Base-by-base conservation (phyloP, 495 filamentous ascomycete genomes). In the Penicillium antarcticum region DNA sequence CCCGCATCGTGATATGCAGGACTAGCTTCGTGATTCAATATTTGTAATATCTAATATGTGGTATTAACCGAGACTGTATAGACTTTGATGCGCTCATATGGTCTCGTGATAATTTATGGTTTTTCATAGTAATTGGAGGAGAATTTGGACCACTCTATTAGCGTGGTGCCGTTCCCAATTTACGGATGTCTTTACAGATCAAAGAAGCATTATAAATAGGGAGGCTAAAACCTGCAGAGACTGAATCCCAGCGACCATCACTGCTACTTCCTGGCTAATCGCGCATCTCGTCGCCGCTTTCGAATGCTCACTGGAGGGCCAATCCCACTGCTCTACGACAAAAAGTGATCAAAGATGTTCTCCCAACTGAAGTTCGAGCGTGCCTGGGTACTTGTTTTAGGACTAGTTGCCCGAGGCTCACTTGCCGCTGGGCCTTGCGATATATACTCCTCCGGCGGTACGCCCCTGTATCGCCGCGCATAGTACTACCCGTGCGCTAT, bases 401-500 rank as follows among this genome's bases (percentile, higher is more conserved):
- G 68, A 26, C 69, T 80, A 37, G 54, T 66, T 45, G 69, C 61
- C 56, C 63, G 62, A 12, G 57, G 50, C 42, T 72, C 73, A 24
- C 60, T 80, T 31, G 52, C 62, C 13, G 79, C 79, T 42, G 77
- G 68, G 13, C 79, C 80, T 21, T 83, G 80, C 49, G 80, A 83
- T 46, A 69, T 83, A 55, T 83, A 82, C 63, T 26, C 70, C 26
- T 65, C 73, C 3, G 77, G 77, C 6, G 63, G 65, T 55, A 80
- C 79, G 3, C 76, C 80, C 80, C 47, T 83, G 80, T 50, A 57
- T 83, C 47, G 79, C 80, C 3, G 80, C 80, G 2, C 80, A 82
- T 66, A 79, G 79, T 65, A 81, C 79, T 51, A 82, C 79, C 57
- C 78, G 80, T n/a, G 77, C 79, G 45, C 56, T 84, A 21, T 84